Evolutionary conservation across 352 stramenopile species (phyloP).

Genomic region (Pythium phragmiticola): DNA sequence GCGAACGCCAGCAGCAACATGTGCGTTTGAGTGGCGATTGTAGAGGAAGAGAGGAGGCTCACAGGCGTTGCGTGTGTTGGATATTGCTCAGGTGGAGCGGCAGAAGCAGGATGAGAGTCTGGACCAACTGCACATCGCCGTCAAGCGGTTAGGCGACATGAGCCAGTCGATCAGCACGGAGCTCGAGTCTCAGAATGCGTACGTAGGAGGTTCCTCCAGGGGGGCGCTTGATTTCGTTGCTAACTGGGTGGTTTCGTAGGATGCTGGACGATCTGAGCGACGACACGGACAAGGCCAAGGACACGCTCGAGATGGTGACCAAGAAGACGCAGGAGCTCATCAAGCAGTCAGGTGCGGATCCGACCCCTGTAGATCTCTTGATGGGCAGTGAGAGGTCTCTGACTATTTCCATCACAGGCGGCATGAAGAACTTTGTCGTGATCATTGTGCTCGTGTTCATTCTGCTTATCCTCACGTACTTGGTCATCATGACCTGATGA

Average conservation of each 20-base stretch:
- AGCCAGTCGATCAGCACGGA: conserved; percentile 84
- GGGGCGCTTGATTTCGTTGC: no score
- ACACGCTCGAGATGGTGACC: conserved; percentile 57
- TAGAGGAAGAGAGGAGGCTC: background rate
- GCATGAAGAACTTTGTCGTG: conserved; percentile 85
- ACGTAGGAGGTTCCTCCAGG: conserved; percentile 5
- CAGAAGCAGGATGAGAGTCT: conserved; percentile 85
- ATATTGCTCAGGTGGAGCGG: conserved; percentile 42
- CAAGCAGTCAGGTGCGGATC: conserved; percentile 61
- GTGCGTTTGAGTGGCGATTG: conserved; percentile 11
- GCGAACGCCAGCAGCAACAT: conserved; percentile 58
- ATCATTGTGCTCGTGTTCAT: conserved; percentile 87
- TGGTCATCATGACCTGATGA: conserved; percentile 87
- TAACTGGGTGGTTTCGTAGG: conserved; percentile 28
- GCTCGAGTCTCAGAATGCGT: conserved; percentile 82
- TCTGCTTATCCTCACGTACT: conserved; percentile 82
- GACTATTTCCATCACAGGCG: conserved; percentile 31
- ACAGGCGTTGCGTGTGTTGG: background rate
- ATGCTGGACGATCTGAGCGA: conserved; percentile 85
- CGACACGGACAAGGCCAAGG: conserved; percentile 80
- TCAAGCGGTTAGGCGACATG: conserved; percentile 83
- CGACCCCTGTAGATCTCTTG: background rate
- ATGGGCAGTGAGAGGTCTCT: background rate
- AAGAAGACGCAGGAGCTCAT: conserved; percentile 88
- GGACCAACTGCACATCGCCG: conserved; percentile 70